A percentile compares a stretch with the other conserved stretches of the same genome.
phyloP scores from a whole-genome alignment of 2,329 filamentous ascomycete genomes.

The Aureobasidium zeae region DNA sequence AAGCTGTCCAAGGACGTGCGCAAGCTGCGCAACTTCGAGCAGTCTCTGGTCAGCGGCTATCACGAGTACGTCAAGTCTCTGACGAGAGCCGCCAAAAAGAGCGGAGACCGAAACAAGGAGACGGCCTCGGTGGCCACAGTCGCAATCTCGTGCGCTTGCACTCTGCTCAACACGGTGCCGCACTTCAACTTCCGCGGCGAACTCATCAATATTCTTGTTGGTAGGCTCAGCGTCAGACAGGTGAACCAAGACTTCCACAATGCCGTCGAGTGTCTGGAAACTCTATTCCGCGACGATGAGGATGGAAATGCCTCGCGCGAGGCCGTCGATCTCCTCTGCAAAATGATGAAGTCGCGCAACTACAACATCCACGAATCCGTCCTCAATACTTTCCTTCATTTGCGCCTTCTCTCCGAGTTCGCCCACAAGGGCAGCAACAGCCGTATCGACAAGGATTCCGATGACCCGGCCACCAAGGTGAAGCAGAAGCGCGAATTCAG shows the following conservation, averaged over 20 bases:
- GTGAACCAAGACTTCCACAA: slow-evolving; percentile 68
- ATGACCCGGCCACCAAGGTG: slow-evolving; percentile 30
- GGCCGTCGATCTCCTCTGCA: slow-evolving; percentile 71
- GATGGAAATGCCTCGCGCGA: slow-evolving; percentile 84
- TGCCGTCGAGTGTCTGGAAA: slow-evolving; percentile 69
- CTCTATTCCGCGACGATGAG: slow-evolving; percentile 75
- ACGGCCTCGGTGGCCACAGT: slow-evolving; percentile 52
- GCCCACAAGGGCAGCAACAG: slow-evolving; percentile 73
- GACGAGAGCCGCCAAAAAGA: slow-evolving; percentile 39
- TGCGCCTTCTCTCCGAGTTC: slow-evolving; percentile 83
- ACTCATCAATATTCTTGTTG: slow-evolving; percentile 75
- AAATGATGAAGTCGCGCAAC: slow-evolving; percentile 88
- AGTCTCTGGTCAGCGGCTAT: slow-evolving; percentile 76
- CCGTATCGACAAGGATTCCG: slow-evolving; percentile 54
- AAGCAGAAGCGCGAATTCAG: slow-evolving; percentile 67
- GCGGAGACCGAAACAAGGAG: slow-evolving; percentile 20
- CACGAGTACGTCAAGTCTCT: slow-evolving; percentile 74
- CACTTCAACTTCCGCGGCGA: slow-evolving; percentile 97
- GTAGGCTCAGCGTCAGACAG: slow-evolving; percentile 65
- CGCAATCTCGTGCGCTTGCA: slow-evolving; percentile 78
- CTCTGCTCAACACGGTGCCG: slow-evolving; percentile 68
- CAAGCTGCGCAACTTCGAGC: slow-evolving; percentile 73
- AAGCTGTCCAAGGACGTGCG: slow-evolving; percentile 90
- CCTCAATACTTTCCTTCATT: slow-evolving; percentile 80
- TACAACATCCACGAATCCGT: slow-evolving; percentile 78